Percentiles rank a stretch among this genome's conserved stretches.
phyloP scores from a whole-genome alignment of 2,329 filamentous ascomycete genomes.

The Chaetomium strumarium region DNA sequence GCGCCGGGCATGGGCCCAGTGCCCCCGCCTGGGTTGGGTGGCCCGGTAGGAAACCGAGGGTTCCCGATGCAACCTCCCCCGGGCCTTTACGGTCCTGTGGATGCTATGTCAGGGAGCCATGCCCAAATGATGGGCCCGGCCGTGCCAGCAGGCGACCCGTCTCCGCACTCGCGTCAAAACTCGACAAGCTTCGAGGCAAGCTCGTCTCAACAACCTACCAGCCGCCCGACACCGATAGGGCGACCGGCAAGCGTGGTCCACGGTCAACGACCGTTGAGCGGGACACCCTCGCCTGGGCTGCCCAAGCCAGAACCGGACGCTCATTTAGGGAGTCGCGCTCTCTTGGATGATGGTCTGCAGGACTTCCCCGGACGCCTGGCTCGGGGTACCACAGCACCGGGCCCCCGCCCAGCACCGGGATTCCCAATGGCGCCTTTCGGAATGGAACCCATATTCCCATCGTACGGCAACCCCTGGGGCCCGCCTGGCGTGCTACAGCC shows the following conservation, averaged over 20 bases:
- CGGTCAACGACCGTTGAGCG: slow-evolving; percentile 37
- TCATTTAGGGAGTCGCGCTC: slow-evolving; percentile 83
- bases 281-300: slow-evolving; percentile 30
- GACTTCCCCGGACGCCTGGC: slow-evolving; percentile 23
- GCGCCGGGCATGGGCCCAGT: slow-evolving; percentile 42
- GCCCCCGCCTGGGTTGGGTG: slow-evolving; percentile 45
- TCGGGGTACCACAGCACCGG: slow-evolving; percentile 36
- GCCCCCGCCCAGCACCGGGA: slow-evolving; percentile 35
- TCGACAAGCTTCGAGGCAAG: slow-evolving; percentile 61
- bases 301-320: slow-evolving; percentile 65
- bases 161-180: slow-evolving; percentile 66
- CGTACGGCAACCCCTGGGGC: slow-evolving; percentile 24
- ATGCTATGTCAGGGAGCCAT: slow-evolving; percentile 36
- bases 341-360: slow-evolving; percentile 58
- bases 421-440: slow-evolving; percentile 35
- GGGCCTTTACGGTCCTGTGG: slow-evolving; percentile 44
- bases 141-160: slow-evolving; percentile 33
- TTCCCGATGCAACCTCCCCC: slow-evolving; percentile 47
- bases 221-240: slow-evolving; percentile 80
- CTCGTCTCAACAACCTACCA: slow-evolving; percentile 67
- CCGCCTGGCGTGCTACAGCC: slow-evolving; percentile 20
- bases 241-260: slow-evolving; percentile 69
- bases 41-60: slow-evolving; percentile 36
- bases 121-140: slow-evolving; percentile 34
- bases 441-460: slow-evolving; percentile 20